Evolutionary conservation across 345 rosid species (phyloP), one percentile per base, ranked within the genome.

Genomic region (Camelina neglecta): DNA sequence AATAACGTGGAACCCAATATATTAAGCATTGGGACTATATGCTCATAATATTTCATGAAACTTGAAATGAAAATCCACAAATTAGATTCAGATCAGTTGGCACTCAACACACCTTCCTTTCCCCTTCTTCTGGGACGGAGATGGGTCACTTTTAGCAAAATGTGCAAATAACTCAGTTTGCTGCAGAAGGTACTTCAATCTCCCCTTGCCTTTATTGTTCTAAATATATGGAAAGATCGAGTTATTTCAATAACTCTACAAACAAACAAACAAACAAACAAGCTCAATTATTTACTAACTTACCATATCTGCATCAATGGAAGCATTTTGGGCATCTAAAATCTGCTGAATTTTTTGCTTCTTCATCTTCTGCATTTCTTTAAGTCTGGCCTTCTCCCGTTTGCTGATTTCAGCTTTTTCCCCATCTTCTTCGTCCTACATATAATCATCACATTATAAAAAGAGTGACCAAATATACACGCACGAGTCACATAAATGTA

Each of bases 131-230:
- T 83, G 89, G 1, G 90, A 67, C 44, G 93, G 53, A 8, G 97
- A 87, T 10, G 80, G 92, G 68, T 82, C 92, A 33, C 81, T 86
- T 85, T 93, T 93, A 9, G 98, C 92, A 89, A 90, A 93, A 78
- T 93, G 97, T 69, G 97, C 89, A 86, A 93, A 90, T 65, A 93
- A 79, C 89, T 93, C 98, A 0, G 98, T 93, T 69, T 90, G 98
- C 85, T 93, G 93, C 75, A 93, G 81, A 72, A 93, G 89, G 72
- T 90, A 90, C 79, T 93, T 90, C 88, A 93, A 51, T 49, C 97
- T 84, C 39, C 98, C 98, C 73, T 90, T 88, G 38, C 97, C 97
- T 71, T 53, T 79, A 24, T 85, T 93, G 67, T 90, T 93, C 98
- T 93, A 78, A 36, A 58, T 12, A 48, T 2, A 31, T 65, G 38